Base-by-base conservation (phyloP, 176 grass and related monocot genomes). In the Lolium perenne region DNA sequence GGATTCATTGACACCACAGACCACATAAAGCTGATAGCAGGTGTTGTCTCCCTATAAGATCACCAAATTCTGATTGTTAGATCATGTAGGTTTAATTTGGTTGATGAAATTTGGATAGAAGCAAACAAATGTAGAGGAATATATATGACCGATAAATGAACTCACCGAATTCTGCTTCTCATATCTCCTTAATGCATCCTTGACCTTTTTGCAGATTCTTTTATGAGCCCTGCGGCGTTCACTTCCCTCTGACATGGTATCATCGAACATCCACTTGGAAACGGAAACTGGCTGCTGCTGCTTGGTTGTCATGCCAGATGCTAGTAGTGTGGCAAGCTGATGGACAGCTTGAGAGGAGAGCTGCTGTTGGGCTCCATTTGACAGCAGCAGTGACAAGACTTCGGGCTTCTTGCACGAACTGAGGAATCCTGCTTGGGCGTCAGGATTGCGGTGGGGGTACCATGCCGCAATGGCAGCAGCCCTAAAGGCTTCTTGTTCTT, bases 121-220 rank as follows among this genome's bases (percentile, higher is more conserved):
- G 18, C 67, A 71, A 67, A 67, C 3, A 67, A 45, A 71, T 71
- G 10, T 45, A 71, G 38, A 43, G 67, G 38, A 20, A 41, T 16
- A 17, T 58, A 58, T 5, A 8, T 18, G 32, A 70, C 0, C 10
- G 68, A 71, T 71, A 71, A 21, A 71, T 38, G 0, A 70, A 71
- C 68, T 71, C 68, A 71, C 68, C 16, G 38, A 71, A 21, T 71
- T 21, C 38, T 45, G 18, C 38, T 21, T 12, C 18, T 71, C 68
- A 45, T 71, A 71, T 71, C 38, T 71, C 38, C 18, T 43, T 71
- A 43, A n/a, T 12, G 38, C 68, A 71, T 0, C 18, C 38, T 71
- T 71, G 9, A 71, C 66, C 68, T 71, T 71, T n/a, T 7, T 71
- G 67, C 35, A 71, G 67, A 71, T 43, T 43, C 38, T 43, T 10